phyloP scores from a whole-genome alignment of 139 green algal genomes.

The Penium margaritaceum region DNA sequence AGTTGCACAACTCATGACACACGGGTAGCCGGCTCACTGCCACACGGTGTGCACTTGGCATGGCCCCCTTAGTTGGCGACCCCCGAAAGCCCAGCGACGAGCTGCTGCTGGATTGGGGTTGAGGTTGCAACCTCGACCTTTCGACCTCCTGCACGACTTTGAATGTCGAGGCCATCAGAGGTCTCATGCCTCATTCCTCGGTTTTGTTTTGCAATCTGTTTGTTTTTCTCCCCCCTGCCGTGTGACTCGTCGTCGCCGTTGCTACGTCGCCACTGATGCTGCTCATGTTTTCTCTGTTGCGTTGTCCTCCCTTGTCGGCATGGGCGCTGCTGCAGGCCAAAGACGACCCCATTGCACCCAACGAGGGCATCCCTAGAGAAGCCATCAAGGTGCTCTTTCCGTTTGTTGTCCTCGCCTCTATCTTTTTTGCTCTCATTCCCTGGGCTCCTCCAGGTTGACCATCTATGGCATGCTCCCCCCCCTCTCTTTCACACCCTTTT shows the following conservation, averaged over 20 bases:
- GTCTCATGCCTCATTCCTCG: not conserved
- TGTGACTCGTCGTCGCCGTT: no score
- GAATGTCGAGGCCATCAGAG: not conserved
- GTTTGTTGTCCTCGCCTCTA: no score
- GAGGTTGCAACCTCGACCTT: not conserved
- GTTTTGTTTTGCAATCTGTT: not conserved
- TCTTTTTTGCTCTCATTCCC: no score
- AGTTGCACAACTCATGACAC: no score
- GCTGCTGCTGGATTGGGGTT: no score
- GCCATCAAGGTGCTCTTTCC: conserved; percentile 25
- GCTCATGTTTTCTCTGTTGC: not conserved
- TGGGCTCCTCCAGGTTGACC: no score
- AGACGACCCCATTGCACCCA: conserved; percentile 50
- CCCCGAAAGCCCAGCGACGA: no score
- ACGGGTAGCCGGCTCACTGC: not conserved
- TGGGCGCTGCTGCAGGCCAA: not conserved
- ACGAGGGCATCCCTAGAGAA: conserved; percentile 36
- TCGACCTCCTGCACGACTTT: not conserved
- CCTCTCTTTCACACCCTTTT: no score
- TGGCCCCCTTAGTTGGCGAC: not conserved
- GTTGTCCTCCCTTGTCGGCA: not conserved
- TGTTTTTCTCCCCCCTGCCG: not conserved
- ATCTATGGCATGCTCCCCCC: no score
- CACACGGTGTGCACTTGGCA: not conserved
- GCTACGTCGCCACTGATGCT: not conserved